Percentiles rank a stretch among this genome's conserved stretches.
These are phyloP conservation scores for Syzygium jambos DNA, from an alignment of 345 rosid genomes.

Conservation along the genomic window DNA sequence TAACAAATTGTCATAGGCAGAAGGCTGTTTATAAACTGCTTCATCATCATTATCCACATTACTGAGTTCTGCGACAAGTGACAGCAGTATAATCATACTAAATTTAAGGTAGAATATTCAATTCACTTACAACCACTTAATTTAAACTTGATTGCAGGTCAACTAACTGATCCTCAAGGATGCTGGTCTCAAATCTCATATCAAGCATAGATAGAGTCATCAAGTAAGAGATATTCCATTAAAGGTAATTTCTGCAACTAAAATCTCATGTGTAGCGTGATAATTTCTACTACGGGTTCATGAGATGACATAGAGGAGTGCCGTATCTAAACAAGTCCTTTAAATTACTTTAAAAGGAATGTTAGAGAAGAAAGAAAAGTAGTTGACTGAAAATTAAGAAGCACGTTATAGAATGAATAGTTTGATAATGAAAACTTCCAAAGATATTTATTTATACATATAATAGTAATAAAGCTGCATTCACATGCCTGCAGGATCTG, in stretches of 20 bases:
- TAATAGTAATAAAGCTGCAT: not conserved
- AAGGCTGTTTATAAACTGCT: constrained; percentile 26
- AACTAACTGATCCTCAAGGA: not conserved
- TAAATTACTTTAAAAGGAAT: not conserved
- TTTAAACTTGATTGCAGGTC: not conserved
- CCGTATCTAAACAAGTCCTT: not conserved
- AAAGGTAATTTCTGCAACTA: not conserved
- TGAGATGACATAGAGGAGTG: not conserved
- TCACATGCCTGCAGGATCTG: constrained; percentile 26
- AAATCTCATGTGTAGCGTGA: not conserved
- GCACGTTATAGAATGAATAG: not conserved
- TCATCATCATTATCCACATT: constrained; percentile 18
- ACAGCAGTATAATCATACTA: constrained; percentile 6
- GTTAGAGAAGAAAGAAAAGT: not conserved
- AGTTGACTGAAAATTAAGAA: not conserved
- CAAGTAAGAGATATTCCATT: not conserved
- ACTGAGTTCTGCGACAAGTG: constrained; percentile 12
- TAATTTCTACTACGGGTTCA: not conserved
- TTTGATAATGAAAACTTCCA: not conserved
- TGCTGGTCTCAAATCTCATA: not conserved
- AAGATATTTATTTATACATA: not conserved
- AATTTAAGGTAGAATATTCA: not conserved
- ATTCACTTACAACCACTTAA: not conserved
- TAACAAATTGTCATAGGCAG: constrained; percentile 36
- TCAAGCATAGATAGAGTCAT: not conserved